phyloP scores from a whole-genome alignment of 768 basidiomycete species.

The Bullera alba region DNA sequence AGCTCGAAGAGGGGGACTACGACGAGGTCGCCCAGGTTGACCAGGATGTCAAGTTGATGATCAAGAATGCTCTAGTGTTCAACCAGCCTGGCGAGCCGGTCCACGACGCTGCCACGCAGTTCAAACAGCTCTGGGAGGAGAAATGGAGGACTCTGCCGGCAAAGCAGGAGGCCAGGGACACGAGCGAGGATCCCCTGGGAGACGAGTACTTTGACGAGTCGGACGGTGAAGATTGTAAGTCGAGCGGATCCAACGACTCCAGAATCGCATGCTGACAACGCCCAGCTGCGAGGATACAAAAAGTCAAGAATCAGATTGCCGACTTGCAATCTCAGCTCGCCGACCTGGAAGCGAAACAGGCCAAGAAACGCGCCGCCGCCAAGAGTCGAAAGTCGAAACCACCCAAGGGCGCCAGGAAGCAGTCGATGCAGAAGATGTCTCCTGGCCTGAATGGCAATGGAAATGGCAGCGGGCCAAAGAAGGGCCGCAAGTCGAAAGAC shows the following conservation, averaged over 20 bases:
- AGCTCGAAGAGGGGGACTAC: constrained; percentile 73
- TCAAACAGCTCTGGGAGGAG: constrained; percentile 83
- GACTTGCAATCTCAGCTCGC: constrained; percentile 21
- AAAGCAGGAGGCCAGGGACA: constrained; percentile 49
- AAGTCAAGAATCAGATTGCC: constrained; percentile 23
- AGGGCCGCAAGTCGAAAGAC: constrained; percentile 33
- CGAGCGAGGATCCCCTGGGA: constrained; percentile 52
- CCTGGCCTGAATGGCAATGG: constrained; percentile 36
- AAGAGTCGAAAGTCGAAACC: constrained; percentile 17
- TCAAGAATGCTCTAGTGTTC: constrained; percentile 85
- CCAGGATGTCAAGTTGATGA: constrained; percentile 88
- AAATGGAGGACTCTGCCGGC: constrained; percentile 76
- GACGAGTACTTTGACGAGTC: constrained; percentile 61
- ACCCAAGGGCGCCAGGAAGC: constrained; percentile 13
- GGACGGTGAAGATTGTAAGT: constrained; percentile 57
- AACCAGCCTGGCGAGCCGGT: constrained; percentile 84
- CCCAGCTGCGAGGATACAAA: constrained; percentile 1
- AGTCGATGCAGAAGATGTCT: constrained; percentile 22
- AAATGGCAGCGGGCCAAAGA: constrained; percentile 20
- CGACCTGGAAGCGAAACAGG: constrained; percentile 7
- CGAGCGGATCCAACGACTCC: constrained; percentile 36
- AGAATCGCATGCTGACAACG: not conserved
- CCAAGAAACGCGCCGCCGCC: constrained; percentile 12
- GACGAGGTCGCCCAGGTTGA: constrained; percentile 70
- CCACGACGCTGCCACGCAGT: constrained; percentile 71